A percentile compares a stretch with the other conserved stretches of the same genome.
Evolutionary conservation across 176 grass and related monocot species (phyloP).

Genomic region (Bothriochloa decipiens): DNA sequence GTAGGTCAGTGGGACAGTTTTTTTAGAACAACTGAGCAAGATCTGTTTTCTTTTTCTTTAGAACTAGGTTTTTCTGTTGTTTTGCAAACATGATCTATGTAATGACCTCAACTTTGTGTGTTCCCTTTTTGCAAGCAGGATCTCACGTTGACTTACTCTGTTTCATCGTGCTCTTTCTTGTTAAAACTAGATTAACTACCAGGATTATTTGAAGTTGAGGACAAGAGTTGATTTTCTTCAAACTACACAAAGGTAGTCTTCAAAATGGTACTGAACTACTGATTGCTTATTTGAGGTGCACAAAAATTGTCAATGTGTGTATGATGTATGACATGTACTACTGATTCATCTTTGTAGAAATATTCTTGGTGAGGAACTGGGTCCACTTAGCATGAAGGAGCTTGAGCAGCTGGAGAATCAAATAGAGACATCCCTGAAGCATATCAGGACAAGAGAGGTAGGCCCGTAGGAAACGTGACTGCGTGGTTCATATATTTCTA

Average conservation of each 20-base stretch:
- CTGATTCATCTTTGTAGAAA: slow-evolving; percentile 48
- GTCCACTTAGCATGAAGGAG: slow-evolving; percentile 68
- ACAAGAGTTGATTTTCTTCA: slow-evolving; percentile 80
- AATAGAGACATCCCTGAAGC: slow-evolving; percentile 68
- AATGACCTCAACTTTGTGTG: neutral
- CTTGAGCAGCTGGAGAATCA: slow-evolving; percentile 84
- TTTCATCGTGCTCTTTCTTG: neutral
- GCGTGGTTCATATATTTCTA: neutral
- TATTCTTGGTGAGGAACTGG: slow-evolving; percentile 86
- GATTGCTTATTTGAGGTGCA: neutral
- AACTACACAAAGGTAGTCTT: slow-evolving; percentile 72
- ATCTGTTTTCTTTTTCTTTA: neutral
- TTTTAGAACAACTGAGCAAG: neutral
- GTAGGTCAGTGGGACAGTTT: neutral
- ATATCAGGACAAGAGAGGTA: slow-evolving; percentile 85
- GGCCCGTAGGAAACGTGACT: slow-evolving; percentile 17
- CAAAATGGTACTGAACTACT: neutral
- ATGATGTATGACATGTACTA: slow-evolving; percentile 20
- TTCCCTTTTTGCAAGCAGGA: neutral
- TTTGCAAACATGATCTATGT: neutral
- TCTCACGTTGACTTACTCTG: neutral
- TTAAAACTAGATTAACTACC: slow-evolving; percentile 69
- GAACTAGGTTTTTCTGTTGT: neutral
- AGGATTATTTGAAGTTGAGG: slow-evolving; percentile 88
- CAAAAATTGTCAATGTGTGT: neutral